Evolutionary conservation across 2,329 filamentous ascomycete species (phyloP), one percentile per base, ranked within the genome.

Genomic region (Trichoderma brevicompactum): DNA sequence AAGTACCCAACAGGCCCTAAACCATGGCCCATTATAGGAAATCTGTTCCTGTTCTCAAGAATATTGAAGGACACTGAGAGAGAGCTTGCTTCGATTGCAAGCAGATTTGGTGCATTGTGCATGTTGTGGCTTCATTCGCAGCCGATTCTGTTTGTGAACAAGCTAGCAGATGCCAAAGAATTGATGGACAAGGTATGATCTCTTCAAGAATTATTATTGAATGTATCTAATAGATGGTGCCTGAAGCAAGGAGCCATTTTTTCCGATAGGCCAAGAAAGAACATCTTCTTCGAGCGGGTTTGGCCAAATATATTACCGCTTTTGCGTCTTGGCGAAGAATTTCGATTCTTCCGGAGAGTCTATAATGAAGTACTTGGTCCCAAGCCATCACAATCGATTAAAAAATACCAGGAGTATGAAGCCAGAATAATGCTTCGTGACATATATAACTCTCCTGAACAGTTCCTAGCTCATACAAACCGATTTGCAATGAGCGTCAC

Each of bases 401-500:
- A 17, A 13, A 64, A 64, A 43, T 64, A 64, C 23, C 61, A 64
- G 23, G 61, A 64, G 2, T 64, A 56, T 28, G 61, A 64, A 9
- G 48, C 61, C 7, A 56, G 34, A 7, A 56, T 64, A n/a, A 40
- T 64, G 61, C 32, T 64, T 15, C 52, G 50, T 32, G 61, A 64
- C 49, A 15, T 64, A 23, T 54, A 54, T 17, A 32, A 52, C 1
- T 3, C 10, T 7, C 61, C 61, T 13, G 52, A 48, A 38, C 15
- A 43, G 5, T 62, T 64, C 34, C 23, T 41, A 15, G 17, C 19
- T 13, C 55, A 65, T 13, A 49, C 52, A 2, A 38, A 63, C 19
- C 65, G 65, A 38, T 68, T 50, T 43, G 49, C 67, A 0, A 65
- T 50, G 19, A 67, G 65, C 28, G 65, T 68, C n/a, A 65, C 62